phyloP scores from a whole-genome alignment of 176 grass and related monocot species.

The Oryza glumipatula region DNA sequence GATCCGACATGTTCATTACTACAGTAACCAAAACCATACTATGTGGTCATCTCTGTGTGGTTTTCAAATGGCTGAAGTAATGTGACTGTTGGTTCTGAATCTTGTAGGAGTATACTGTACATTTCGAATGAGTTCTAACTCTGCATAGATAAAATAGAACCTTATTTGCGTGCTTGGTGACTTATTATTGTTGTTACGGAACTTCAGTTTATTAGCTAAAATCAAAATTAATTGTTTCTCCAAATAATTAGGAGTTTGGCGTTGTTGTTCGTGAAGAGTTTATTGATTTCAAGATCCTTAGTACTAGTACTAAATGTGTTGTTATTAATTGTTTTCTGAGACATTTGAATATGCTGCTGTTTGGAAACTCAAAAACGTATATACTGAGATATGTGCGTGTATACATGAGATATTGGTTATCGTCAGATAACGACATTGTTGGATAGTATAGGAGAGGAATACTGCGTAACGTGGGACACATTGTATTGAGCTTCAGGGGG shows the following conservation, averaged over 20 bases:
- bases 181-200: no score
- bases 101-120: background rate
- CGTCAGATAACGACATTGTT: background rate
- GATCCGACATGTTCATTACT: background rate
- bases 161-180: no score
- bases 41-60: background rate
- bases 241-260: background rate
- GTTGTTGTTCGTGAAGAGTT: background rate
- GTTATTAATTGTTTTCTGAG: no score
- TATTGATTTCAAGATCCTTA: background rate
- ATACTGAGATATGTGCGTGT: background rate
- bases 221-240: background rate
- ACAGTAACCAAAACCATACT: background rate
- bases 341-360: no score
- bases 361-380: no score
- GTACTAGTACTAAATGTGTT: no score
- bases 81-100: background rate
- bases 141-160: no score
- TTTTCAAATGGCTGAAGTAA: background rate
- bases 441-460: no score
- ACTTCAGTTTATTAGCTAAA: background rate
- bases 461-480: no score
- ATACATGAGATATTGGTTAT: background rate
- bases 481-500: no score
- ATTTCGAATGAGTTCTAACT: no score